Base-by-base conservation (phyloP, 805 yeast genomes). In the Starmera amethionina region DNA sequence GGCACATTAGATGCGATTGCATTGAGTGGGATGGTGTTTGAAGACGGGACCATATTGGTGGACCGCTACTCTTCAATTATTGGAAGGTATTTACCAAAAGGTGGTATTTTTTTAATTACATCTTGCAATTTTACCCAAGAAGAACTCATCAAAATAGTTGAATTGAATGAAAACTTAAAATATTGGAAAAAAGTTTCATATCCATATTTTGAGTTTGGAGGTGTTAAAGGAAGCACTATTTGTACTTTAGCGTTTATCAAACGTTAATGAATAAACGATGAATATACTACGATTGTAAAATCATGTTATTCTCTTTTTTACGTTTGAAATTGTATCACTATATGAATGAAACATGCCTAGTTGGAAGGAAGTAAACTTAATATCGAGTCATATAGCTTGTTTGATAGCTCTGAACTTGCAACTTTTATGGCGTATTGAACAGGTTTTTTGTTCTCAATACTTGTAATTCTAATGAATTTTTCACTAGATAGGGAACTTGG, bases 1-100 rank as follows among this genome's bases (percentile, higher is more conserved):
- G 99, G 99, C 8, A 93, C 99, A 0, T 63, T 93, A 18, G 99
- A 93, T 63, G 99, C 99, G 5, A 90, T 93, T 45, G 97, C 96
- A 0, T 68, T 93, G 35, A 85, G 86, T 57, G 82, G 81, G 18
- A 48, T 65, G 2, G 69, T 60, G 16, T 73, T 73, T 43, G 69
- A 61, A 8, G 63, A 62, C 11, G 63, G 66, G 42, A 68, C 73
- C 14, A 22, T 8, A 8, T 71, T 75, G 3, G 64, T 73, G 42
- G 77, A 80, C 25, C 64, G 75, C 13, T 90, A 93, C 52, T 77
- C 88, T 0, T 46, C 49, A 0, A 78, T 75, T 30, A 79, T 86
- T 16, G 64, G 66, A 36, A 69, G 71, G 41, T 49, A 85, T 39
- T 62, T 93, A 60, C 68, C 70, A 34, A 46, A 58, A 12, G 71